Conservation (phyloP, 1,284 basidiomycete genomes). For the Austropuccinia psidii region DNA sequence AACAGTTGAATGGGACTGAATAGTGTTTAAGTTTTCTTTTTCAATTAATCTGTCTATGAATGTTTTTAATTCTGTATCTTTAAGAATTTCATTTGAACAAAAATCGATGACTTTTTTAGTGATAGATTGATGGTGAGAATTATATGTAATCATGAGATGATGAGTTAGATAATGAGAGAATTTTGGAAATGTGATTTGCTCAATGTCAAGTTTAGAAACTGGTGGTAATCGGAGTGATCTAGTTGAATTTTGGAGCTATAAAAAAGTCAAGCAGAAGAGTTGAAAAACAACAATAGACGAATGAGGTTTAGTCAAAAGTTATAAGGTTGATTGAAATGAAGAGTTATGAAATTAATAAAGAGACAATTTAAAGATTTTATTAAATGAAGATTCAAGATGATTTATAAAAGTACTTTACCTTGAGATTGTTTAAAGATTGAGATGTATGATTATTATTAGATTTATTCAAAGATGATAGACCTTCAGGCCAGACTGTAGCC, state of each 20-base stretch:
- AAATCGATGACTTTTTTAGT: background rate
- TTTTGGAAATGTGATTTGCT: slow-evolving; percentile 7
- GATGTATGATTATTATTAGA: background rate
- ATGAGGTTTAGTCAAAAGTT: background rate
- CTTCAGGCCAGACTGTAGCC: slow-evolving; percentile 8
- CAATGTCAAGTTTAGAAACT: background rate
- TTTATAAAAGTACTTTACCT: background rate
- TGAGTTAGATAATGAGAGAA: slow-evolving; percentile 15
- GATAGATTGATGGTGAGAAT: background rate
- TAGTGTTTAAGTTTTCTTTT: no score
- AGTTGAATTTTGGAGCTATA: background rate
- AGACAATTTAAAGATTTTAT: background rate
- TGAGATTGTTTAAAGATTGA: background rate
- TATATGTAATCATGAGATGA: background rate
- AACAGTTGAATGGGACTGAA: no score
- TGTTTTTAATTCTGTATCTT: no score
- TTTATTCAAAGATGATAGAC: background rate
- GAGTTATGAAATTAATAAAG: background rate
- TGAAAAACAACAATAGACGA: background rate
- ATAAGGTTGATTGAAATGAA: background rate
- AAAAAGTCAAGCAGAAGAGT: background rate
- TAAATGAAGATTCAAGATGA: background rate
- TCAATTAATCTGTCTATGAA: no score
- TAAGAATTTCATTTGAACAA: no score
- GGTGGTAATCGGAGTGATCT: background rate